A percentile compares a stretch with the other conserved stretches of the same genome.
Conservation (phyloP, 2,329 filamentous ascomycete species). For the Scedosporium aurantiacum region DNA sequence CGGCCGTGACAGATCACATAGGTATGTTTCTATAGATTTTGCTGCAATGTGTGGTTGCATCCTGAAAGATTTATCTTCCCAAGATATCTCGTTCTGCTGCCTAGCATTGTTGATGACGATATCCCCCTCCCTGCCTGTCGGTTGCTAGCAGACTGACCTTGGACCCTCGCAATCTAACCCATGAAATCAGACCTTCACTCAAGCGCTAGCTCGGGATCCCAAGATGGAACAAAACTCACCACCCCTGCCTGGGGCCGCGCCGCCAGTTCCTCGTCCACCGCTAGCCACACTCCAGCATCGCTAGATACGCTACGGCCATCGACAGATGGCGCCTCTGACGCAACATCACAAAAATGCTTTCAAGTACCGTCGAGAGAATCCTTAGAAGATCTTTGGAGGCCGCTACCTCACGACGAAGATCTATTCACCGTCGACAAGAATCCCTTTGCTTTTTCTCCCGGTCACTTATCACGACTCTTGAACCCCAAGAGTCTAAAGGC, state of each 20-base stretch:
- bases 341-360: not conserved
- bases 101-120: too few relatives aligned
- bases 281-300: not conserved
- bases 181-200: not conserved
- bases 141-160: not conserved
- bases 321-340: not conserved
- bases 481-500: slow-evolving; percentile 69
- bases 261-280: not conserved
- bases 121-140: not conserved
- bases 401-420: slow-evolving; percentile 60
- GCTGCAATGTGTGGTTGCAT: not conserved
- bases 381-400: slow-evolving; percentile 46
- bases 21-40: not conserved
- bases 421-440: slow-evolving; percentile 59
- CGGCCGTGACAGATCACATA: not conserved
- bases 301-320: slow-evolving; percentile 1
- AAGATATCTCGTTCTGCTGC: too few relatives aligned
- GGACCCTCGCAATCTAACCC: not conserved
- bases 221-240: slow-evolving; percentile 3
- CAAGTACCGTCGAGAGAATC: slow-evolving; percentile 8
- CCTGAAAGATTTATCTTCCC: too few relatives aligned
- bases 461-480: slow-evolving; percentile 63
- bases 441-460: slow-evolving; percentile 61
- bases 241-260: not conserved
- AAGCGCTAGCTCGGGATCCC: not conserved